Conservation (phyloP, 768 basidiomycete genomes). For the Leccinum sublutescens region DNA sequence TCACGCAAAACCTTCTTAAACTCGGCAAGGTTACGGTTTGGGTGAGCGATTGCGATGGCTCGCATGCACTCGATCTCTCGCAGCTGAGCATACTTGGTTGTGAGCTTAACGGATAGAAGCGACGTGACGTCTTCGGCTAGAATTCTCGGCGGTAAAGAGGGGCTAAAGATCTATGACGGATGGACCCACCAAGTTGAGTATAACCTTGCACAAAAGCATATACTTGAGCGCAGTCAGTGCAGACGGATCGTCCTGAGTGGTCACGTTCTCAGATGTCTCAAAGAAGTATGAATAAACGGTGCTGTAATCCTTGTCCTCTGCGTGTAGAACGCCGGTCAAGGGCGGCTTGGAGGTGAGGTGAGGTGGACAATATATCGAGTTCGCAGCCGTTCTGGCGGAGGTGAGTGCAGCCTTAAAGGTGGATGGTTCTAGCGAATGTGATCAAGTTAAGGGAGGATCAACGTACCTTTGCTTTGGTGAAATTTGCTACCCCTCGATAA, state of each 20-base stretch:
- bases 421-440: neutral
- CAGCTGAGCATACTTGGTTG: slow-evolving; percentile 80
- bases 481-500: slow-evolving; percentile 85
- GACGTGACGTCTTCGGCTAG: slow-evolving; percentile 94
- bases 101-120: slow-evolving; percentile 82
- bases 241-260: slow-evolving; percentile 67
- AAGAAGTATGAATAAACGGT: slow-evolving; percentile 98
- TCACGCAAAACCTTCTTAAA: slow-evolving; percentile 88
- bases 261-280: slow-evolving; percentile 91
- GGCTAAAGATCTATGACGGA: neutral
- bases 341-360: slow-evolving; percentile 48
- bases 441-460: neutral
- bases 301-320: slow-evolving; percentile 97
- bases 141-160: neutral
- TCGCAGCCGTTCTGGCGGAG: slow-evolving; percentile 89
- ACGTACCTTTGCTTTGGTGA: slow-evolving; percentile 83
- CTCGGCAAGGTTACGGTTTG: slow-evolving; percentile 82
- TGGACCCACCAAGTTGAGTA: slow-evolving; percentile 82
- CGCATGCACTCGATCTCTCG: slow-evolving; percentile 97
- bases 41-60: slow-evolving; percentile 90
- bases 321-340: slow-evolving; percentile 83
- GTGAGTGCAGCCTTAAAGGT: slow-evolving; percentile 72
- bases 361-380: slow-evolving; percentile 90
- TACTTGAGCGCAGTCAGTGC: slow-evolving; percentile 92
- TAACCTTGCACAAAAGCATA: slow-evolving; percentile 97